These are phyloP conservation scores for Athelia psychrophila DNA, from an alignment of 1,284 basidiomycete genomes.

Conservation along the genomic window DNA sequence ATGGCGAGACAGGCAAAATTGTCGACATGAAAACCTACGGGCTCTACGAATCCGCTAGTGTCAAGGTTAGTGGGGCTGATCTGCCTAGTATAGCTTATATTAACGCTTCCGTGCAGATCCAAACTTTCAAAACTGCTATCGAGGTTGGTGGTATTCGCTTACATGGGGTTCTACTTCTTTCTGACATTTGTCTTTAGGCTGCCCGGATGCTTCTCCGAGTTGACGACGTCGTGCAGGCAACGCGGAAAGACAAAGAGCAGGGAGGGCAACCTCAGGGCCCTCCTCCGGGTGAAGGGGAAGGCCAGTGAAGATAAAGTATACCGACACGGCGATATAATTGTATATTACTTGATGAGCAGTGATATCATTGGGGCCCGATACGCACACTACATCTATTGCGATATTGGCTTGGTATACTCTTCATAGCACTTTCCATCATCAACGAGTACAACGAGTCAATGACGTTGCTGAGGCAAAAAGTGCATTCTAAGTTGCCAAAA, in stretches of 20 bases:
- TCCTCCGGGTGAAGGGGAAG: slow-evolving; percentile 58
- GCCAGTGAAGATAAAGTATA: slow-evolving; percentile 5
- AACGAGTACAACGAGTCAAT: too few relatives aligned
- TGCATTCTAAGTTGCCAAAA: too few relatives aligned
- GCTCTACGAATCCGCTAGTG: slow-evolving; percentile 92
- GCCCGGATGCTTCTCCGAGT: slow-evolving; percentile 91
- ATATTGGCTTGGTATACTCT: too few relatives aligned
- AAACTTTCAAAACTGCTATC: slow-evolving; percentile 96
- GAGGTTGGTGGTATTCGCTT: slow-evolving; percentile 50
- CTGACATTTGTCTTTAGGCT: slow-evolving; percentile 40
- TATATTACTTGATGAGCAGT: too few relatives aligned
- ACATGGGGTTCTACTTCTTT: background rate
- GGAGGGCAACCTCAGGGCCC: slow-evolving; percentile 42
- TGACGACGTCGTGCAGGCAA: slow-evolving; percentile 91
- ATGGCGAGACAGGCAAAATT: slow-evolving; percentile 94
- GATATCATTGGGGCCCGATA: too few relatives aligned
- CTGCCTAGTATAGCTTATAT: background rate
- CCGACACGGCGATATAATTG: too few relatives aligned
- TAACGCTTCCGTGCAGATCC: slow-evolving; percentile 51
- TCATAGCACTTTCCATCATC: too few relatives aligned
- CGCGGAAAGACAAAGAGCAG: slow-evolving; percentile 65
- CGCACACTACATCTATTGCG: too few relatives aligned
- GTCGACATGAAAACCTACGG: slow-evolving; percentile 96
- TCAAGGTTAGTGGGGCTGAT: slow-evolving; percentile 60
- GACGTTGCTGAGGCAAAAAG: too few relatives aligned